Evolutionary conservation across 495 filamentous ascomycete genomes (phyloP).

Genomic region (Penicillium goetzii): DNA sequence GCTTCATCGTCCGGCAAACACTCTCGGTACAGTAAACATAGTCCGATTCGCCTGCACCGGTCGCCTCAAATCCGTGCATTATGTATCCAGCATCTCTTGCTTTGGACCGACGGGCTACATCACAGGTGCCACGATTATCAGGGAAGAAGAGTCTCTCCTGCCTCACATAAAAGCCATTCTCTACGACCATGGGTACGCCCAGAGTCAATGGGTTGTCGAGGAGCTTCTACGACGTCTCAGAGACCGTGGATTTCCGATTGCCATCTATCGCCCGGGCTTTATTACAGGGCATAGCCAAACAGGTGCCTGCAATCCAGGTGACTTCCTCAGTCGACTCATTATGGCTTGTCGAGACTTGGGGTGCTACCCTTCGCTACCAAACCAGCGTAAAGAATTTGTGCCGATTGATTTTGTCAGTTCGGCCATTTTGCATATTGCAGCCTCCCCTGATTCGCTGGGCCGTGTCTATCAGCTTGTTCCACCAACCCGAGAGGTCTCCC

Average conservation of each 20-base stretch:
- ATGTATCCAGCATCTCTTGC: slow-evolving; percentile 23
- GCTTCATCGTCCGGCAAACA: slow-evolving; percentile 22
- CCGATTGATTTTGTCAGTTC: slow-evolving; percentile 25
- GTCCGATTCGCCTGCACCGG: slow-evolving; percentile 14
- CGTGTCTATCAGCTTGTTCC: slow-evolving; percentile 16
- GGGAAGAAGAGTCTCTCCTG: slow-evolving; percentile 17
- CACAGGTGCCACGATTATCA: slow-evolving; percentile 10
- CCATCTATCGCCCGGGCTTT: slow-evolving; percentile 32
- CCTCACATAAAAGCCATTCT: slow-evolving; percentile 21
- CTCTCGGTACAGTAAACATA: slow-evolving; percentile 23
- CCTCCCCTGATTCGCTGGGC: slow-evolving; percentile 13
- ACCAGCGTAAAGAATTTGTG: slow-evolving; percentile 28
- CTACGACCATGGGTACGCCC: slow-evolving; percentile 32
- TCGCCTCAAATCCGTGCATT: slow-evolving; percentile 22
- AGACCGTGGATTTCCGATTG: slow-evolving; percentile 21
- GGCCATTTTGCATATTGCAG: slow-evolving; percentile 21
- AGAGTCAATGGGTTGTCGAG: slow-evolving; percentile 33
- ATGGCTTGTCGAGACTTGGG: slow-evolving; percentile 16
- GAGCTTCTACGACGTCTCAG: slow-evolving; percentile 21
- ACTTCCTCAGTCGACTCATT: slow-evolving; percentile 29
- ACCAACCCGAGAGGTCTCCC: slow-evolving; percentile 15
- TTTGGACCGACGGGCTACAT: slow-evolving; percentile 26
- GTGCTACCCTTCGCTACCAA: slow-evolving; percentile 22
- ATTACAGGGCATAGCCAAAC: slow-evolving; percentile 25
- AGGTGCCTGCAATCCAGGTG: slow-evolving; percentile 24